Evolutionary conservation across 352 stramenopile species (phyloP), one percentile per base, ranked within the genome.

Genomic region (Globisporangium paddicum): DNA sequence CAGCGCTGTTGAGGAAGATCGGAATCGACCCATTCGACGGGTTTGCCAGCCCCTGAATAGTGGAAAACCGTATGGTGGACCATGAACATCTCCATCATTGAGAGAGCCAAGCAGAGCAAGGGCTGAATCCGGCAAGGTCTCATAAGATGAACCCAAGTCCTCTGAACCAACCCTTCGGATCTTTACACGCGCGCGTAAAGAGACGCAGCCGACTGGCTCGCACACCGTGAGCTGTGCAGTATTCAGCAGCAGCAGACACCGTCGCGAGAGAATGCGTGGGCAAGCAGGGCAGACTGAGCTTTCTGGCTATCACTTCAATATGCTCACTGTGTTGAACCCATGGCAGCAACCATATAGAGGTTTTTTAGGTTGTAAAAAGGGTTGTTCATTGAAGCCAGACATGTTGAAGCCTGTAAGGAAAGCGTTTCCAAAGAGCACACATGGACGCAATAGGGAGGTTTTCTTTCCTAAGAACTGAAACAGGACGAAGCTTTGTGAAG

Each of bases 1-100:
- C 60, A 1, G 51, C 51, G 25, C 38, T 66, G 9, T 46, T 66
- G 10, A 40, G 26, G n/a, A 55, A 40, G 18, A 66, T 66, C 25
- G 52, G 52, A 1, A 66, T 66, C 25, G 13, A 42, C 16, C n/a
- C 60, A 2, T 66, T 54, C 18, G 60, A 66, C 9, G 26, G 28
- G 18, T 19, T 48, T 16, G 16, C 32, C 14, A 44, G 44, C 25
- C 28, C 55, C 21, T 55, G 55, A 61, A n/a, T n/a, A n/a, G n/a
- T n/a, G n/a, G n/a, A n/a, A n/a, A n/a, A n/a, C n/a, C n/a, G n/a
- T n/a, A n/a, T n/a, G n/a, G n/a, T n/a, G n/a, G n/a, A n/a, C n/a
- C n/a, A n/a, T n/a, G n/a, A n/a, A n/a, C n/a, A n/a, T n/a, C n/a
- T n/a, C n/a, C n/a, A n/a, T n/a, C n/a, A n/a, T n/a, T n/a, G n/a